Conservation (phyloP, 257 asterid genomes). For the Gentiana dahurica region DNA sequence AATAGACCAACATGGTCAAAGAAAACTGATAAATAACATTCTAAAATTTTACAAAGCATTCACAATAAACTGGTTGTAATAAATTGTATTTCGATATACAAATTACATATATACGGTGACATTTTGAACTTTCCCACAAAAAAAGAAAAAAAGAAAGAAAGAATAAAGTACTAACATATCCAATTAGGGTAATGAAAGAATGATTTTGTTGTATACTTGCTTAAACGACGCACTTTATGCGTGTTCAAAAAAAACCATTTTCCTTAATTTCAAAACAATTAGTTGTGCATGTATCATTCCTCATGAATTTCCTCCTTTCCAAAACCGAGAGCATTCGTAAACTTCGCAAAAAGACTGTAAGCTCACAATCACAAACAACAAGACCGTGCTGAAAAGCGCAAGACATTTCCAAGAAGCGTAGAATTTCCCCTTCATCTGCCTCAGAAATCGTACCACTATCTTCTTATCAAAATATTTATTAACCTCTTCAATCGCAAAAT, state of each 20-base stretch:
- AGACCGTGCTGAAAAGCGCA: slow-evolving; percentile 16
- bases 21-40: no score
- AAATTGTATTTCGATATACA: no score
- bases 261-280: not conserved
- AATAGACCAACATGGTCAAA: no score
- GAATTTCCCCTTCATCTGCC: slow-evolving; percentile 14
- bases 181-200: no score
- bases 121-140: no score
- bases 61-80: no score
- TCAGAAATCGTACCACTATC: slow-evolving; percentile 15
- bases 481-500: slow-evolving; percentile 28
- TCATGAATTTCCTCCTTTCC: not conserved
- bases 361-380: slow-evolving; percentile 20
- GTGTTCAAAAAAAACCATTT: not conserved
- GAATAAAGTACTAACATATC: not conserved
- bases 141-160: not conserved
- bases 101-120: no score
- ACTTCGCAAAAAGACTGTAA: slow-evolving; percentile 34
- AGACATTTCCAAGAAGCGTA: slow-evolving; percentile 15
- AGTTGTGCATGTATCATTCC: not conserved
- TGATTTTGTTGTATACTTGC: not conserved
- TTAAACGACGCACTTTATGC: not conserved
- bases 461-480: slow-evolving; percentile 20
- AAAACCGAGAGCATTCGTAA: slow-evolving; percentile 11
- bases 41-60: no score